Percentiles rank a stretch among this genome's conserved stretches.
These are phyloP conservation scores for Camelina sativa DNA, from an alignment of 345 rosid species.

Conservation along the genomic window DNA sequence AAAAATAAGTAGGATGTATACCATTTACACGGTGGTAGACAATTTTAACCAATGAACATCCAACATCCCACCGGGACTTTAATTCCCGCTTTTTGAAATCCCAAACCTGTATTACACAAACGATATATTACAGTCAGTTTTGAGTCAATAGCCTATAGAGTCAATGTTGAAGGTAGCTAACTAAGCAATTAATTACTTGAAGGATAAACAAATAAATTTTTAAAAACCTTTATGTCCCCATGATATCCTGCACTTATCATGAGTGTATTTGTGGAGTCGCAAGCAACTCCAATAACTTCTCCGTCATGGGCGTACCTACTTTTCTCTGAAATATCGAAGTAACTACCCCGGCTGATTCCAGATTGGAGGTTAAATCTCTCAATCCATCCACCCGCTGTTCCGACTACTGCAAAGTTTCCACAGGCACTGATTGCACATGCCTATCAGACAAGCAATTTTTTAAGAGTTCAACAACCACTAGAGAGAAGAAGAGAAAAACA, in stretches of 20 bases:
- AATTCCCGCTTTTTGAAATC: constrained; percentile 77
- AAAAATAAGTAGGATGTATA: constrained; percentile 35
- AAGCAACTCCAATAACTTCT: constrained; percentile 90
- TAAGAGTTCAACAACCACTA: constrained; percentile 1
- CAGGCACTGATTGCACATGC: constrained; percentile 95
- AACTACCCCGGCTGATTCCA: constrained; percentile 91
- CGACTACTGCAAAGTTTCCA: constrained; percentile 93
- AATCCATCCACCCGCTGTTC: constrained; percentile 93
- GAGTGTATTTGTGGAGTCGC: constrained; percentile 89
- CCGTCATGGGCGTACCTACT: constrained; percentile 67
- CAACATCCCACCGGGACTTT: constrained; percentile 84
- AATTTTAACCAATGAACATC: constrained; percentile 74
- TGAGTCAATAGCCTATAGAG: constrained; percentile 4
- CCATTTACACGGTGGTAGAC: constrained; percentile 82
- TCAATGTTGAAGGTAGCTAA: constrained; percentile 4
- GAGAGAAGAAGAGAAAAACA: background rate
- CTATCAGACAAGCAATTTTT: constrained; percentile 47
- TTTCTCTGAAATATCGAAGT: constrained; percentile 63
- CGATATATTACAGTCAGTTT: background rate
- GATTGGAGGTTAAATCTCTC: constrained; percentile 97
- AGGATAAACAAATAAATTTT: constrained; percentile 15
- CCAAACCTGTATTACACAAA: constrained; percentile 71
- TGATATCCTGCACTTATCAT: constrained; percentile 94
- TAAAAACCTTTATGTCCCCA: constrained; percentile 79
- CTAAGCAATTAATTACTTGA: background rate